Evolutionary conservation across 1,284 basidiomycete species (phyloP).

Genomic region (Apiotrichum mycotoxinovorans): DNA sequence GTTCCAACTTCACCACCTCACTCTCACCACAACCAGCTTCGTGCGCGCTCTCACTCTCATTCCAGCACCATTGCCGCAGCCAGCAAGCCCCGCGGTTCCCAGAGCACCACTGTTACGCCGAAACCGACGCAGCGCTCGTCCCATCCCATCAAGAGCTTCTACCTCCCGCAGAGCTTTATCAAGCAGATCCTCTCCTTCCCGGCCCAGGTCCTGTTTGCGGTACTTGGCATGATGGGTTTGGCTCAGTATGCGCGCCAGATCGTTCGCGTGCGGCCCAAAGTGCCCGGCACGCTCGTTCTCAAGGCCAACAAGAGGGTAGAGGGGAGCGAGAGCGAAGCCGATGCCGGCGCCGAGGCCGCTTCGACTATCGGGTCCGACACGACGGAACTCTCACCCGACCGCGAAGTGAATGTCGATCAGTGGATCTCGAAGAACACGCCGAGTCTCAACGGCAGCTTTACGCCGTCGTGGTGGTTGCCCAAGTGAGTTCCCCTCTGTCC

Average conservation of each 20-base stretch:
- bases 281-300: constrained; percentile 19
- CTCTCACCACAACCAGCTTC: not conserved
- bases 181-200: constrained; percentile 20
- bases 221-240: constrained; percentile 37
- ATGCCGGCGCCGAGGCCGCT: not conserved
- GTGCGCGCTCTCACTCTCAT: not conserved
- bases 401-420: constrained; percentile 16
- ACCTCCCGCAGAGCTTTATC: constrained; percentile 7
- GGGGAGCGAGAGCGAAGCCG: no score
- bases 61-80: no score
- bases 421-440: constrained; percentile 45
- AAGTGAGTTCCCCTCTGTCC: constrained; percentile 30
- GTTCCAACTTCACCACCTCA: not conserved
- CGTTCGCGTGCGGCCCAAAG: constrained; percentile 31
- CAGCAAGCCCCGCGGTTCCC: no score
- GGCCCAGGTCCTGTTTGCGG: constrained; percentile 26
- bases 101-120: not conserved
- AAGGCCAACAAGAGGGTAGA: no score
- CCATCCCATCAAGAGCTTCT: not conserved
- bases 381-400: not conserved
- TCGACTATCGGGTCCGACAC: not conserved
- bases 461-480: constrained; percentile 50
- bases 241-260: constrained; percentile 43
- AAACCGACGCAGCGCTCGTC: not conserved
- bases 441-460: constrained; percentile 44